Evolutionary conservation across 2,329 filamentous ascomycete genomes (phyloP), one percentile per base, ranked within the genome.

Genomic region (Fusarium avenaceum): DNA sequence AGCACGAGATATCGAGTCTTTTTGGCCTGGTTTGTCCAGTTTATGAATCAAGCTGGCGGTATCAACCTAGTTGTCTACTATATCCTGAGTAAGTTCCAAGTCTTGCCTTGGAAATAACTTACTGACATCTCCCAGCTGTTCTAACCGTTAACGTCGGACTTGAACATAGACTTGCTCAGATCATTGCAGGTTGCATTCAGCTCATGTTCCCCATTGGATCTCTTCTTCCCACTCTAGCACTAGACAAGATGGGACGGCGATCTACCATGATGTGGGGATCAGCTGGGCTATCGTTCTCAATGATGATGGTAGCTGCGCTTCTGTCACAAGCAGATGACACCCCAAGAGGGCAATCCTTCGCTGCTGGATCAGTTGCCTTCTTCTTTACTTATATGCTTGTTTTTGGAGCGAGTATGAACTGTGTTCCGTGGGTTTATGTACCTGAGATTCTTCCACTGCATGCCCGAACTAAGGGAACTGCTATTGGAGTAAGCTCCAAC

Each of bases 21-120:
- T 4, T 14, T 72, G 17, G 65, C 69, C 4, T 71, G 67, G 67
- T 55, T 51, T 4, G 63, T 72, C 1, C 65, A 72, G 19, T 72
- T 69, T 1, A 72, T 72, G 57, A 72, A 87, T 49, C 84, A 86
- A 59, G 76, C 82, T 48, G 78, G 79, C 6, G 83, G 83, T 1
- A 83, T 85, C 58, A 85, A 85, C 73, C 46, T 82, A 0, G 77
- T 82, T 0, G 80, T 84, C 40, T 77, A 81, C 46, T 78, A 75
- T 6, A 75, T 78, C 3, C 70, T 73, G 39, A 13, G 78, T 80
- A 6, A 55, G 64, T 51, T 8, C 5, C 9, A 6, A 7, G 6
- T n/a, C 7, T 2, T 19, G 3, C 1, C 1, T 5, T 38, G 4
- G 2, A 3, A 2, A 17, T 14, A 32, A 4, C 6, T 10, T 15